phyloP scores from a whole-genome alignment of 2,329 filamentous ascomycete genomes.

The Aureobasidium melanogenum region DNA sequence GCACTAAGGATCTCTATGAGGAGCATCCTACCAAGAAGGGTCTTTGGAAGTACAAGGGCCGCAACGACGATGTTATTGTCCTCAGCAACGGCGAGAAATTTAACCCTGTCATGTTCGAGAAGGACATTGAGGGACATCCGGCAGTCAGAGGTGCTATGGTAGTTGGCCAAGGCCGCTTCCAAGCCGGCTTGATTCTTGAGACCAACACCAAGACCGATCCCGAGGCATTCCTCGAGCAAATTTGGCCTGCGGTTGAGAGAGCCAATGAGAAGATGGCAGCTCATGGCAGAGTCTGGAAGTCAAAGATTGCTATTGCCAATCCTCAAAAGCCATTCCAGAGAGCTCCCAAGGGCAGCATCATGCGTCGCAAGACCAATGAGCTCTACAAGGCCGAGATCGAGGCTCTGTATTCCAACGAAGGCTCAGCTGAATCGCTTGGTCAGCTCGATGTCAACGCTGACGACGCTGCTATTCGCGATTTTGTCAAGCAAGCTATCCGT shows the following conservation, averaged over 20 bases:
- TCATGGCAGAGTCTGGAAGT: conserved; percentile 35
- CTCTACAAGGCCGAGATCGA: conserved; percentile 41
- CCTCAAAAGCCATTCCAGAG: conserved; percentile 35
- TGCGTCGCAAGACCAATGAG: conserved; percentile 31
- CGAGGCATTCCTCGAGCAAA: conserved; percentile 29
- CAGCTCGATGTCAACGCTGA: conserved; percentile 12
- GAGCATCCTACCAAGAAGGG: conserved; percentile 21
- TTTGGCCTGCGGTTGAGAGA: conserved; percentile 37
- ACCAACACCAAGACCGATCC: conserved; percentile 16
- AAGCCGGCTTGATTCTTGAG: conserved; percentile 26
- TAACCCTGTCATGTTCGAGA: conserved; percentile 19
- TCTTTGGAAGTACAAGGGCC: conserved; percentile 21
- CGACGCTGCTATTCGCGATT: conserved; percentile 11
- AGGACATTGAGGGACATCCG: conserved; percentile 19
- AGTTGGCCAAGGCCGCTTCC: conserved; percentile 24
- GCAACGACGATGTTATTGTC: conserved; percentile 25
- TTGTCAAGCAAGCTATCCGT: conserved; percentile 15
- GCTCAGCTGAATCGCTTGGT: conserved; percentile 13
- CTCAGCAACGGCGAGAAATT: conserved; percentile 26
- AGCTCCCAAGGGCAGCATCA: conserved; percentile 40
- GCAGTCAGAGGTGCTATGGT: conserved; percentile 25
- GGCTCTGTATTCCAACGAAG: conserved; percentile 31
- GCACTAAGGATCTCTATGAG: conserved; percentile 23
- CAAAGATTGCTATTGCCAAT: conserved; percentile 34
- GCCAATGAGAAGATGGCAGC: conserved; percentile 34